Percentiles rank a stretch among this genome's conserved stretches.
Conservation (phyloP, 139 green algal genomes). For the Closterium sp. region DNA sequence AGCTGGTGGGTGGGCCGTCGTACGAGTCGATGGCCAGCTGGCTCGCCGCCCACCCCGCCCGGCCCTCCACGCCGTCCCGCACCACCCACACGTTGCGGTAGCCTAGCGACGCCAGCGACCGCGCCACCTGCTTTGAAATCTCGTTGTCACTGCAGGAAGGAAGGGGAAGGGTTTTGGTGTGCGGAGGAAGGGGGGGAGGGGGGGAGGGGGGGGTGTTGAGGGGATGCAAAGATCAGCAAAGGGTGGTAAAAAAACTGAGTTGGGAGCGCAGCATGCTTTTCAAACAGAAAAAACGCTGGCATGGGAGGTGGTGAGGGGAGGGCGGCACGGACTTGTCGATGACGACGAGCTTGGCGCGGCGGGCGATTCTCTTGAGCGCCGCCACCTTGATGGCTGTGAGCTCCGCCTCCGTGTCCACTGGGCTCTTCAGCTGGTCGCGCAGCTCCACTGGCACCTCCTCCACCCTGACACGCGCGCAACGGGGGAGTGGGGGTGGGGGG, state of each 20-base stretch:
- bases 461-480: background rate
- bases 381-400: slow-evolving; percentile 33
- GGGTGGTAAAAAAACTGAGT: background rate
- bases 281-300: too few relatives aligned
- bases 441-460: slow-evolving; percentile 23
- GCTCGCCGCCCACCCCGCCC: slow-evolving; percentile 1
- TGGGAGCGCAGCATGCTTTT: background rate
- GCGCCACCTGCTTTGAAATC: slow-evolving; percentile 13
- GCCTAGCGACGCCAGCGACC: slow-evolving; percentile 1
- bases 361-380: slow-evolving; percentile 15
- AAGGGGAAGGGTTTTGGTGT: background rate
- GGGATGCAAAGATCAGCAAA: background rate
- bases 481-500: background rate
- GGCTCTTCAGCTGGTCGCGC: slow-evolving; percentile 12
- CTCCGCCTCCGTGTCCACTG: slow-evolving; percentile 5
- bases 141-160: background rate
- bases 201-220: background rate
- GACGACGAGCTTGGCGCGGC: slow-evolving; percentile 22
- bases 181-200: background rate
- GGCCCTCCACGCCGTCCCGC: slow-evolving; percentile 2
- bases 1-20: background rate
- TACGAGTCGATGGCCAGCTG: slow-evolving; percentile 18
- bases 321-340: slow-evolving; percentile 25
- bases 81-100: slow-evolving; percentile 21
- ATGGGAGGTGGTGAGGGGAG: background rate